Evolutionary conservation across 768 basidiomycete species (phyloP).

Genomic region (Podaxis sp.): DNA sequence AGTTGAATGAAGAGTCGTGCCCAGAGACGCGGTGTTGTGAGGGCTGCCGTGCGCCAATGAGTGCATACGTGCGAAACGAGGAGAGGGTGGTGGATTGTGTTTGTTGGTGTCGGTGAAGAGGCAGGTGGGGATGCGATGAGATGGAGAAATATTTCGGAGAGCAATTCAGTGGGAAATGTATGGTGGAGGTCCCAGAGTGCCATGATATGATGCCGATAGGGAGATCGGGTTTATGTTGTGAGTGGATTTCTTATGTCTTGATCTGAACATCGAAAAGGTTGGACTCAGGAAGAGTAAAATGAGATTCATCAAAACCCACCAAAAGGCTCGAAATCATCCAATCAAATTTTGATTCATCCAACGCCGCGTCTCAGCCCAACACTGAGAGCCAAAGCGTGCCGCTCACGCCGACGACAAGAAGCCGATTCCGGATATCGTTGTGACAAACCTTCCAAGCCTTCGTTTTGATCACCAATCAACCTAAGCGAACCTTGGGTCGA

Average conservation of each 20-base stretch:
- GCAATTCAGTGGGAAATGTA: conserved; percentile 35
- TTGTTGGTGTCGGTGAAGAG: conserved; percentile 30
- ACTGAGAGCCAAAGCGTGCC: conserved; percentile 3
- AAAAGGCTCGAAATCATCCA: neutral
- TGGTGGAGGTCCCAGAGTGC: conserved; percentile 11
- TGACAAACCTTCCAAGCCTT: neutral
- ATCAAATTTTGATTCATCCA: neutral
- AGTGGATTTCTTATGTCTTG: neutral
- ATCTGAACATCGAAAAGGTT: neutral
- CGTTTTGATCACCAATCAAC: neutral
- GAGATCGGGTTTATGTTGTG: neutral
- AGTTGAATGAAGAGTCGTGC: conserved; percentile 37
- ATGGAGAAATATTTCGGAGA: conserved; percentile 43
- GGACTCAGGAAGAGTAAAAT: neutral
- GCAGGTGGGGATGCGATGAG: conserved; percentile 26
- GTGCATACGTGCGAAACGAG: conserved; percentile 39
- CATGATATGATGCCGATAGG: conserved; percentile 1
- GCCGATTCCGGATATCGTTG: neutral
- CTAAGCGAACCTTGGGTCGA: neutral
- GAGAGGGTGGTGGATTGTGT: conserved; percentile 39
- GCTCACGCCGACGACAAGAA: neutral
- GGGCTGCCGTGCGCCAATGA: conserved; percentile 40
- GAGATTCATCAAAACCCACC: neutral
- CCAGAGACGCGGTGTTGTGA: conserved; percentile 40
- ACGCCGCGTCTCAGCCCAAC: conserved; percentile 1